These are phyloP conservation scores for Suillus brevipes DNA, from an alignment of 768 basidiomycete genomes.

Conservation along the genomic window DNA sequence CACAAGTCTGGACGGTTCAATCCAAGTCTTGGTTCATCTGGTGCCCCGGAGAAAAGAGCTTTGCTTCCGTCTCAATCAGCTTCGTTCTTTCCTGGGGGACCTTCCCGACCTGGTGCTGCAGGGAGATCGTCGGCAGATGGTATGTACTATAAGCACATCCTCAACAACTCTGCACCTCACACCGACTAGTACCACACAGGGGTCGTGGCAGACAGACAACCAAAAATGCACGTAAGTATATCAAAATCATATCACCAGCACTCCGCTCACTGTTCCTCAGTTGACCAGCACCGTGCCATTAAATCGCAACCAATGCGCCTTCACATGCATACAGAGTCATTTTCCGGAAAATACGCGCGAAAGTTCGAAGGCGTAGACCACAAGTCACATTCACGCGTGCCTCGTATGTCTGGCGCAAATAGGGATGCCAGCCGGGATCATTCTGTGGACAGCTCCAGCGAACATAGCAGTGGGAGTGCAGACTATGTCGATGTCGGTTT, in stretches of 20 bases:
- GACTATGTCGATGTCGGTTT: neutral
- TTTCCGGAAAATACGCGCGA: neutral
- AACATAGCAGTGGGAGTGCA: neutral
- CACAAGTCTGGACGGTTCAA: neutral
- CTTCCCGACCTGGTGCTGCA: neutral
- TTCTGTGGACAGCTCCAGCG: neutral
- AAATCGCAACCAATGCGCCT: neutral
- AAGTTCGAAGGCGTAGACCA: neutral
- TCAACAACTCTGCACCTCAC: neutral
- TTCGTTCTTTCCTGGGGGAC: constrained; percentile 1
- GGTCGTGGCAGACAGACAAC: neutral
- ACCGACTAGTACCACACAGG: neutral
- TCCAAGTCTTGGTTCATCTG: neutral
- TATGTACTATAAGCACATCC: neutral
- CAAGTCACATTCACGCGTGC: neutral
- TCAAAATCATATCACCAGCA: neutral
- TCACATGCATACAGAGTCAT: neutral
- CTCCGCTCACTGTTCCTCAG: neutral
- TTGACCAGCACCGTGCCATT: neutral
- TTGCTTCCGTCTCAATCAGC: neutral
- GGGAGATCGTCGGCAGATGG: neutral
- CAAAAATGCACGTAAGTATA: neutral
- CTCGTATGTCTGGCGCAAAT: constrained; percentile 2
- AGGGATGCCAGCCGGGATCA: neutral
- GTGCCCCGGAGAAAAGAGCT: neutral